phyloP scores from a whole-genome alignment of 139 green algal species.

The Chlorella sp. region DNA sequence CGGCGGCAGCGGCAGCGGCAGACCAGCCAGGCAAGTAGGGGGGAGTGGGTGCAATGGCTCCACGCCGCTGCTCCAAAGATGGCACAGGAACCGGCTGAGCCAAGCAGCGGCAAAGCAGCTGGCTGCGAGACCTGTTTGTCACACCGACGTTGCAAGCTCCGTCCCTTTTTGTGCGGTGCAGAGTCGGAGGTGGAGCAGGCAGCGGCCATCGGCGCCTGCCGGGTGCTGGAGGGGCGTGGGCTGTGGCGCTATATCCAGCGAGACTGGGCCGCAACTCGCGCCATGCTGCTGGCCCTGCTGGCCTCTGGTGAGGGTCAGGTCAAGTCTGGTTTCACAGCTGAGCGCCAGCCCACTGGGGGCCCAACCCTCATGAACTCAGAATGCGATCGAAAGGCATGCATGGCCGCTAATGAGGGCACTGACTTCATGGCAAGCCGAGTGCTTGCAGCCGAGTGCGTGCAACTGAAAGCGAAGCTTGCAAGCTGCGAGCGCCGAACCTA shows the following conservation, averaged over 20 bases:
- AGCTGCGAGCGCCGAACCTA: no score
- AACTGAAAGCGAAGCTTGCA: no score
- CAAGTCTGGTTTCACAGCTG: no score
- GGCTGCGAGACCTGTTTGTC: no score
- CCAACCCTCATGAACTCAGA: no score
- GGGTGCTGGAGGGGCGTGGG: slow-evolving; percentile 12
- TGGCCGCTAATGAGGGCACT: no score
- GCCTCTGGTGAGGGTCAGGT: slow-evolving; percentile 29
- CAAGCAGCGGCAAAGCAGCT: no score
- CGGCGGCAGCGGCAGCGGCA: background rate
- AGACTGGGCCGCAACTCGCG: slow-evolving; percentile 21
- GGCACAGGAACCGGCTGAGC: background rate
- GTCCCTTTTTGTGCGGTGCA: background rate
- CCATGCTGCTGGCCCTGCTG: slow-evolving; percentile 28
- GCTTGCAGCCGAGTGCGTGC: no score
- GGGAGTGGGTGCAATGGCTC: background rate
- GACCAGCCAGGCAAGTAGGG: background rate
- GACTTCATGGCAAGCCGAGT: no score
- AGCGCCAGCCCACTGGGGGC: no score
- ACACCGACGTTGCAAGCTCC: background rate
- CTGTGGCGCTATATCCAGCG: slow-evolving; percentile 34
- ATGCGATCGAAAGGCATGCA: no score
- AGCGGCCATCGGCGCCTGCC: slow-evolving; percentile 2
- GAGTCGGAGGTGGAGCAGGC: slow-evolving; percentile 42
- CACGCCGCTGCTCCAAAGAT: no score